A percentile compares a stretch with the other conserved stretches of the same genome.
Conservation (phyloP, 2,329 filamentous ascomycete genomes). For the Samsoniella hepiali region DNA sequence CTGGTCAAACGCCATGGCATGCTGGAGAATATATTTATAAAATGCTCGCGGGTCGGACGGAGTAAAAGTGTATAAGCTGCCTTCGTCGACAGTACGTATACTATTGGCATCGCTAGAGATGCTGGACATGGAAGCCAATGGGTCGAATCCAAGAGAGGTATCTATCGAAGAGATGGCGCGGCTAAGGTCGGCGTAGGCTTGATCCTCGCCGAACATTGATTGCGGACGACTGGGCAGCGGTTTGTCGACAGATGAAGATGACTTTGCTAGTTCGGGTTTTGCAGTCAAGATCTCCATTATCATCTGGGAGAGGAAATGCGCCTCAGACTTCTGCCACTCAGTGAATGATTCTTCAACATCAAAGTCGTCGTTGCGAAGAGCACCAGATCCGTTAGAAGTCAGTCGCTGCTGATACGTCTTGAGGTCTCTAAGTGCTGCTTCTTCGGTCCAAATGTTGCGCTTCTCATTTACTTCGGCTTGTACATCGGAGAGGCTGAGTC, state of each 20-base stretch:
- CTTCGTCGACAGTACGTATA: conserved; percentile 54
- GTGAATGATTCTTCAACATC: conserved; percentile 85
- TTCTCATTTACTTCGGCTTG: conserved; percentile 85
- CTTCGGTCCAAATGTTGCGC: conserved; percentile 81
- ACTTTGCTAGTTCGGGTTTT: conserved; percentile 80
- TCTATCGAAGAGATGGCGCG: conserved; percentile 49
- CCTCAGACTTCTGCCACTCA: conserved; percentile 87
- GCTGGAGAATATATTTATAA: conserved; percentile 77
- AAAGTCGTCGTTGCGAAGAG: conserved; percentile 81
- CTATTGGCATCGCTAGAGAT: conserved; percentile 58
- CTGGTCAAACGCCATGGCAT: conserved; percentile 66
- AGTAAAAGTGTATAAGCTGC: conserved; percentile 80
- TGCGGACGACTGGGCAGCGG: conserved; percentile 50
- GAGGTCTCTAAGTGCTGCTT: conserved; percentile 83
- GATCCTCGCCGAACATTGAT: conserved; percentile 47
- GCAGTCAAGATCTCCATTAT: conserved; percentile 87
- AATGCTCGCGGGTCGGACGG: conserved; percentile 78
- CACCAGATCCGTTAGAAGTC: conserved; percentile 73
- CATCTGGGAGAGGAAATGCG: conserved; percentile 83
- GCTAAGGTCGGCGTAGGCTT: conserved; percentile 51
- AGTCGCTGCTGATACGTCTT: conserved; percentile 91
- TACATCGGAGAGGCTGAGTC: conserved; percentile 71
- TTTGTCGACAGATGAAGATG: conserved; percentile 60
- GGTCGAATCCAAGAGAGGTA: conserved; percentile 52
- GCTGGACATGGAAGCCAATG: conserved; percentile 63